A percentile compares a stretch with the other conserved stretches of the same genome.
phyloP scores from a whole-genome alignment of 805 yeast genomes.

The Brettanomyces naardenensis region DNA sequence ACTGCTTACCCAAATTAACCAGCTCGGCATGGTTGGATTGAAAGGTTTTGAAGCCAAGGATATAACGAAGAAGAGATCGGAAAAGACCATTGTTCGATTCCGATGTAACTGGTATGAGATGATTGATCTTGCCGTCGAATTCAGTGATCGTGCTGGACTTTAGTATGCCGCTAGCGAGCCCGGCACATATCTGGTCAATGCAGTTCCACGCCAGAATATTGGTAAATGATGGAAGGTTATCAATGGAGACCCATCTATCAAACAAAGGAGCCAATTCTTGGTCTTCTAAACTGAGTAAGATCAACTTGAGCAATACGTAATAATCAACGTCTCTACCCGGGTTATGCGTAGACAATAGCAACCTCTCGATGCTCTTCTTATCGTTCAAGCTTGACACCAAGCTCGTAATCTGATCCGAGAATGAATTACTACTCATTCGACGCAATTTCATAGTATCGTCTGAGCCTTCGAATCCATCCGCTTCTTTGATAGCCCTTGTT shows the following conservation, averaged over 20 bases:
- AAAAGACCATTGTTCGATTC: conserved; percentile 2
- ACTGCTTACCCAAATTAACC: neutral
- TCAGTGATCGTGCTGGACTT: conserved; percentile 5
- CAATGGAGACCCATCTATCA: conserved; percentile 2
- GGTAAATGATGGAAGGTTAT: conserved; percentile 14
- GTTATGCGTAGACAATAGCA: neutral
- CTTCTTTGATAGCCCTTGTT: neutral
- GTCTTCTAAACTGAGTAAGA: neutral
- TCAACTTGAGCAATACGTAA: conserved; percentile 1
- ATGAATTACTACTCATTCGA: neutral
- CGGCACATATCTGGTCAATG: conserved; percentile 7
- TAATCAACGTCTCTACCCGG: conserved; percentile 1
- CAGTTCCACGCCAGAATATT: conserved; percentile 19
- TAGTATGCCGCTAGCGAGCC: neutral
- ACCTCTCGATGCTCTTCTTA: neutral
- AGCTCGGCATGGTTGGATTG: conserved; percentile 2
- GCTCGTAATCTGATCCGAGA: neutral
- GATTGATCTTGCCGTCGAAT: conserved; percentile 3
- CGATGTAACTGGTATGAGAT: conserved; percentile 3
- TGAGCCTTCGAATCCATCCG: neutral
- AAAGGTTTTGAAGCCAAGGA: conserved; percentile 14
- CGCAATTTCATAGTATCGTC: neutral
- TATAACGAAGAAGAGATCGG: conserved; percentile 9
- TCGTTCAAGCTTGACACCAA: neutral
- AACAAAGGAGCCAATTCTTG: neutral